Base-by-base conservation (phyloP, 1,284 basidiomycete genomes). In the Hemileia vastatrix region DNA sequence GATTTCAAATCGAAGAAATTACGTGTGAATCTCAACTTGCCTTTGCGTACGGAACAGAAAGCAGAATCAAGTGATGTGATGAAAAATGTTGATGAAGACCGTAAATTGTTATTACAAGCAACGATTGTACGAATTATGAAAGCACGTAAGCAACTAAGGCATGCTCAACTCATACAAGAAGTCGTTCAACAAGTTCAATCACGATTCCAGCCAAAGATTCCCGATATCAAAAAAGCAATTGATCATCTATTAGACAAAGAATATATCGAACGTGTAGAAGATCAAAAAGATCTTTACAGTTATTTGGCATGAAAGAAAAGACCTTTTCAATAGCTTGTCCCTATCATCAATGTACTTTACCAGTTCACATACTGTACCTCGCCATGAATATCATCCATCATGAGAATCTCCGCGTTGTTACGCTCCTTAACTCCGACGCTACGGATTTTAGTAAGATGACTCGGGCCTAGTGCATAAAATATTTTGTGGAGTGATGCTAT, bases 1-100 rank as follows among this genome's bases (percentile, higher is more conserved):
- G 88, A 83, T 74, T 97, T 93, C 84, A 96, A 92, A 79, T 90
- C 87, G 18, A 97, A 97, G 83, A 97, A 96, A n/a, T n/a, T n/a
- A n/a, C n/a, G n/a, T 65, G 88, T 98, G 60, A 90, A 92, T 70
- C 80, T 98, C 63, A 97, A 97, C 77, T 82, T 87, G 74, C 90
- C 92, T 0, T 88, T 97, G 78, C 92, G 91, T 80, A 84, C 90
- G 1, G 94, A 97, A 77, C 86, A 88, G 65, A 95, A 94, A 81
- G 85, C 87, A 3, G 95, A 98, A 77, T 84, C 86, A 6, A 83
- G 82, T 6, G 92, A 97, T 66, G 90, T 96, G 1, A 80, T 94
- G 71, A 93, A 94, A 81, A 88, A 87, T 24, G 93, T 97, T 8
- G 94, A 98, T 69, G 94, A 98, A 78, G 94, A 98, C 76, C 84